Conservation (phyloP, 495 filamentous ascomycete species). For the Schizothecium vesticola region DNA sequence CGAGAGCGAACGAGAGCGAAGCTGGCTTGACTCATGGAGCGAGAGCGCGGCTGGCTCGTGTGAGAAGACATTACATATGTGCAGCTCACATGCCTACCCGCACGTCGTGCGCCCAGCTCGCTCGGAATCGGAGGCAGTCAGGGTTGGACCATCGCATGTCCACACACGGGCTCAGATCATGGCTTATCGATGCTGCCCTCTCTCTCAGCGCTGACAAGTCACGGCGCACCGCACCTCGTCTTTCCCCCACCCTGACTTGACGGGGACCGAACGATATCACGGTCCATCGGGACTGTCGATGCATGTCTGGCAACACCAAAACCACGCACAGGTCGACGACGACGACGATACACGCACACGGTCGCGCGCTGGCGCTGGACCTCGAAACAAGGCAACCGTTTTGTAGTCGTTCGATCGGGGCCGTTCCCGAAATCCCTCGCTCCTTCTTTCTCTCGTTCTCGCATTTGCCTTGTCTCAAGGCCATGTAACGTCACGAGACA, state of each 20-base stretch:
- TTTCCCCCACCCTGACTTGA: not conserved
- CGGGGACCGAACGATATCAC: not conserved
- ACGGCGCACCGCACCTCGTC: not conserved
- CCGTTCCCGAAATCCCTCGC: not conserved
- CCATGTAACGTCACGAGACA: not conserved
- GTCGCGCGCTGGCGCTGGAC: not conserved
- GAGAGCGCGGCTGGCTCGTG: not conserved
- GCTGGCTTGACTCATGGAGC: not conserved
- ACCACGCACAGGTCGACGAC: not conserved
- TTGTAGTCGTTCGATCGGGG: not conserved
- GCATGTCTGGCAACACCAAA: not conserved
- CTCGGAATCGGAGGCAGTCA: conserved; percentile 3
- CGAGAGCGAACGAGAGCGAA: not conserved
- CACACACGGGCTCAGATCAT: not conserved
- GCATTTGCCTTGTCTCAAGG: not conserved
- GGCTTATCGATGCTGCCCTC: not conserved
- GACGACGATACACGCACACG: not conserved
- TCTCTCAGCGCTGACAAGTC: not conserved
- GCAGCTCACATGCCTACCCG: conserved; percentile 1
- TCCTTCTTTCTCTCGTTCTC: not conserved
- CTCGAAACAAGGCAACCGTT: not conserved
- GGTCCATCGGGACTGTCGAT: not conserved
- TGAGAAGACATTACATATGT: not conserved
- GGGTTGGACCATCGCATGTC: not conserved
- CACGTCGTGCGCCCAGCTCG: conserved; percentile 1